Base-by-base conservation (phyloP, 208 protist genomes). In the Leishmania aethiopica region DNA sequence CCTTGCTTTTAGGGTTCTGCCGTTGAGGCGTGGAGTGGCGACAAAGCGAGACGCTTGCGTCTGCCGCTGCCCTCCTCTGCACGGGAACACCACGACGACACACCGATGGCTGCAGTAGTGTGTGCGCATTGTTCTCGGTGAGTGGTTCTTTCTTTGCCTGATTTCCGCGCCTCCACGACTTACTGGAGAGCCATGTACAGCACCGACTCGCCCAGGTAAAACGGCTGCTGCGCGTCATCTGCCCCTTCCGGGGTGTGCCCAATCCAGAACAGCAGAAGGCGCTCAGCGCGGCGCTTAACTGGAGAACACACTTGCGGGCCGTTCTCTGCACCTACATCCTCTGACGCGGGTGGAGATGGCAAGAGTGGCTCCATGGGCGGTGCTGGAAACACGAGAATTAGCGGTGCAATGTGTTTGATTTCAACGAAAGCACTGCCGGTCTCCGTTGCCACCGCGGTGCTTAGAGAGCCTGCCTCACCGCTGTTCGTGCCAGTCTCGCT, bases 211-310 rank as follows among this genome's bases (percentile, higher is more conserved):
- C 86, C 84, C 15, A 97, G 60, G 82, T 97, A 97, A 84, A 92
- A 89, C 0, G 94, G 94, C 76, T 97, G 90, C 49, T 77, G 70
- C 1, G 15, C 72, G 75, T 92, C 89, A 19, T 83, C 71, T 35
- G 85, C 82, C 35, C 80, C 78, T 5, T 84, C 82, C 7, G 87
- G 88, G 28, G 94, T 84, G 79, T 89, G 84, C 17, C 92, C 94
- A 77, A 96, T 95, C 94, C 94, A 97, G 78, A 97, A 97, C 5
- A 97, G 84, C n/a, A 97, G 77, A 57, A 96, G 72, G 4, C 82
- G 72, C 62, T 91, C 93, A 7, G 91, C 62, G 0, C 90, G 79
- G 8, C 35, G 17, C 42, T 76, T 60, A 17, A 89, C 64, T 11
- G 66, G 72, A 77, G 80, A 40, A 17, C 49, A 45, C 28, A 2